These are phyloP conservation scores for Ettlia oleoabundans DNA, from an alignment of 139 green algal species.

Conservation along the genomic window DNA sequence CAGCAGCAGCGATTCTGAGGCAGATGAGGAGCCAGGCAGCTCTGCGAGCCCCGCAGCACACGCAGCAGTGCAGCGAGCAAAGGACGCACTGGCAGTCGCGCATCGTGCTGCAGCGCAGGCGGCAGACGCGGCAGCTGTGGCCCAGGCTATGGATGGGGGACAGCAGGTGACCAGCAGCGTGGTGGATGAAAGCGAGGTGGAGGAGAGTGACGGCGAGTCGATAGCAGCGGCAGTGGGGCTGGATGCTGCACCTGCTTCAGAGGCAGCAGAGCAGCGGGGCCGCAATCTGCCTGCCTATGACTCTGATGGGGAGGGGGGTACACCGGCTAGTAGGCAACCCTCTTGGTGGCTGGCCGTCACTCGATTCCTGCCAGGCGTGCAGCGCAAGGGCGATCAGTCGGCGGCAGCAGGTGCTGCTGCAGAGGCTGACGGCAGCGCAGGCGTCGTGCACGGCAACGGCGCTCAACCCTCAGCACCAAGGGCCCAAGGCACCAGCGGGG, in stretches of 20 bases:
- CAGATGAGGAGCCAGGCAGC: neutral
- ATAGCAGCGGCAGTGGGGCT: neutral
- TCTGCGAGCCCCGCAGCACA: neutral
- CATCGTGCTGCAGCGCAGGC: constrained; percentile 17
- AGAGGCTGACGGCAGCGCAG: constrained; percentile 18
- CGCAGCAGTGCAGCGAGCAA: constrained; percentile 7
- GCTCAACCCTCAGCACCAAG: neutral
- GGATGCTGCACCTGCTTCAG: neutral
- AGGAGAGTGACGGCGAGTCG: neutral
- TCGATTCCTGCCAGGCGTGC: constrained; percentile 27
- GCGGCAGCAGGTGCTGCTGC: constrained; percentile 4
- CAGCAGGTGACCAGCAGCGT: neutral
- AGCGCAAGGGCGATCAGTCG: neutral
- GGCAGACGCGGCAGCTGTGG: constrained; percentile 29
- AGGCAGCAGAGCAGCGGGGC: neutral
- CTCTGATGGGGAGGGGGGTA: neutral
- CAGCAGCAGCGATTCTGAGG: neutral
- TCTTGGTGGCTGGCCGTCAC: constrained; percentile 36
- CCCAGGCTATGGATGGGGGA: neutral
- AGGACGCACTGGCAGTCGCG: constrained; percentile 21
- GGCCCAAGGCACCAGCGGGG: neutral
- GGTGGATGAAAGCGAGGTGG: neutral
- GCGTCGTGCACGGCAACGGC: too few relatives aligned
- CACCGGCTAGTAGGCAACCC: too few relatives aligned
- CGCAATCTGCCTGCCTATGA: constrained; percentile 12